Base-by-base conservation (phyloP, 1,284 basidiomycete species). In the Sanghuangporus sanghuang region DNA sequence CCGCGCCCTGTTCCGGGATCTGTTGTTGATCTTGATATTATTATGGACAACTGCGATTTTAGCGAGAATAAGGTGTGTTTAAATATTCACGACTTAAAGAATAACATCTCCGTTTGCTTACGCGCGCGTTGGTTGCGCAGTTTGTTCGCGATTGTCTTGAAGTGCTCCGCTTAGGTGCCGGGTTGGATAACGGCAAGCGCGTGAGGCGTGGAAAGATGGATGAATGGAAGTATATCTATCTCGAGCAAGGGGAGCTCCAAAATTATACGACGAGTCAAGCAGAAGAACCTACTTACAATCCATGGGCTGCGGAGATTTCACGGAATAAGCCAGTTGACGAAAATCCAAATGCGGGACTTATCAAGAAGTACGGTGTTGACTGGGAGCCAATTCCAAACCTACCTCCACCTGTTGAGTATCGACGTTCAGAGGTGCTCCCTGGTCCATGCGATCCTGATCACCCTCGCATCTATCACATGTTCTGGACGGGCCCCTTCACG, bases 1-100 rank as follows among this genome's bases (percentile, higher is more conserved):
- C 90, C 91, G 6, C 81, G 95, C 63, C 95, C 95, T 21, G 77
- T 86, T 11, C 84, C 90, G 0, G 92, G 93, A 16, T 89, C 90
- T 63, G 81, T 93, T 16, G 82, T 92, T 11, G 95, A 98, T 74
- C 75, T 98, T 68, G 95, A 98, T 74, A 77, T 90, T 27, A 79
- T 96, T 1, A 87, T 95, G 85, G 87, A 94, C 44, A 84, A 94
- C 68, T 98, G 95, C 73, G 92, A 96, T 75, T 95, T 94, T 71
- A 84, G 85, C 16, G 80, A 84, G 61, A 82, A 85, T 71, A 92
- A 94, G 81, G 93, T 92, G 69, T 67, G 44, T 23, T 23, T 23
- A 23, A 23, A 23, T 23, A 23, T 23, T 23, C 23, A 23, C 23
- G 2, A 23, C 23, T 23, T 23, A 23, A 23, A 23, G 2, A 23